Evolutionary conservation across 352 stramenopile species (phyloP).

Genomic region (Phytophthora multivora): DNA sequence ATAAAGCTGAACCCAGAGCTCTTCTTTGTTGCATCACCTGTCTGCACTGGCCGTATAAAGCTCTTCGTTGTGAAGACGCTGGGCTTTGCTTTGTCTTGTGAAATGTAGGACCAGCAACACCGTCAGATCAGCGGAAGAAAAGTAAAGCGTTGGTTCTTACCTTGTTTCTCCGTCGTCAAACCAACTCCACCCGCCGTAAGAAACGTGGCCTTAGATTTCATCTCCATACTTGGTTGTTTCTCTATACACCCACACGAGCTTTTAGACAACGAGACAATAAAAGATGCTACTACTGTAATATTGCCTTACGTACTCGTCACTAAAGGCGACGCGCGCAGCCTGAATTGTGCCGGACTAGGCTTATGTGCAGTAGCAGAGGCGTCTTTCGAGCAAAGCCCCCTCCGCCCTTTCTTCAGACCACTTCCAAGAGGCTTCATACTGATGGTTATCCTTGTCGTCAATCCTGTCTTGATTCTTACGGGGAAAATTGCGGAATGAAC

Average conservation of each 20-base stretch:
- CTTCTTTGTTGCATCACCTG: conserved; percentile 10
- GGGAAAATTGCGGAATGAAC: conserved; percentile 34
- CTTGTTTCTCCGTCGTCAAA: conserved; percentile 9
- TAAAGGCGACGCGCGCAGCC: conserved; percentile 19
- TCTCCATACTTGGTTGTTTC: conserved; percentile 23
- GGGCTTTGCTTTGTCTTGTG: conserved; percentile 11
- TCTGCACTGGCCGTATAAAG: conserved; percentile 14
- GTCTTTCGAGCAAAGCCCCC: not conserved
- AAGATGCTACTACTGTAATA: too few species aligned
- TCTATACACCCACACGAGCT: conserved; percentile 8
- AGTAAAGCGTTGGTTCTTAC: conserved; percentile 16
- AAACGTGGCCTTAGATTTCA: conserved; percentile 28
- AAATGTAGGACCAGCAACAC: not conserved
- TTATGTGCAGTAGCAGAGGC: conserved; percentile 1
- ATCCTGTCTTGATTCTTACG: conserved; percentile 7
- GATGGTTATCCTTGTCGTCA: not conserved
- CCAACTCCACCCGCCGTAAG: conserved; percentile 2
- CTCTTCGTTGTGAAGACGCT: conserved; percentile 15
- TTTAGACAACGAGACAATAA: not conserved
- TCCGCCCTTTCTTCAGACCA: conserved; percentile 3
- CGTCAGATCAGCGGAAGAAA: not conserved
- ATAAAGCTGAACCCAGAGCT: conserved; percentile 27
- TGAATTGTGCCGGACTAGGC: conserved; percentile 18
- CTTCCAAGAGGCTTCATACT: conserved; percentile 24
- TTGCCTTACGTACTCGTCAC: conserved; percentile 24